phyloP scores from a whole-genome alignment of 2,329 filamentous ascomycete species.

The Diaporthe vexans region DNA sequence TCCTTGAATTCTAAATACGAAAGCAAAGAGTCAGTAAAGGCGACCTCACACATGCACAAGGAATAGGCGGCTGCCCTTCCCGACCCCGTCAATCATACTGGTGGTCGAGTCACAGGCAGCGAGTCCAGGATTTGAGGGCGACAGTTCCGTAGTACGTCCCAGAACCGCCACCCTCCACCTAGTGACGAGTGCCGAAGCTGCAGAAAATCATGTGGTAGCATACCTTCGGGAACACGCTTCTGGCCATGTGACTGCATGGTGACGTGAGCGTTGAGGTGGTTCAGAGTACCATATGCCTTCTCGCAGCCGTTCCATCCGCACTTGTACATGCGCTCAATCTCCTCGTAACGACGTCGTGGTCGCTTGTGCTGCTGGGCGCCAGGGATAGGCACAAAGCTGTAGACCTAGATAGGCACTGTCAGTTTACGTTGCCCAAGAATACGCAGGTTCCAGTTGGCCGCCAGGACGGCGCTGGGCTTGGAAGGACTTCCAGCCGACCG shows the following conservation, averaged over 20 bases:
- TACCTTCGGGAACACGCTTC: constrained; percentile 98
- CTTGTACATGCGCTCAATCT: constrained; percentile 99
- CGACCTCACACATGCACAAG: not conserved
- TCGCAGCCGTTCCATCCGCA: constrained; percentile 99
- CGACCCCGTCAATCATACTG: not conserved
- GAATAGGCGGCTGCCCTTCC: not conserved
- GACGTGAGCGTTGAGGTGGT: constrained; percentile 97
- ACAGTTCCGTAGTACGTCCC: constrained; percentile 43
- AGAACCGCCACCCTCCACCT: not conserved
- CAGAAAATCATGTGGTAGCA: constrained; percentile 50
- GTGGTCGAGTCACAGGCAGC: not conserved
- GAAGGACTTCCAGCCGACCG: not conserved
- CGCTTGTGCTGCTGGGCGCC: constrained; percentile 98
- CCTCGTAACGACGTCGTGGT: constrained; percentile 92
- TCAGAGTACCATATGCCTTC: constrained; percentile 97
- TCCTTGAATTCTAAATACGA: constrained; percentile 90
- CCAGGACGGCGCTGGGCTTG: not conserved
- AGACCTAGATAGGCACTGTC: constrained; percentile 75
- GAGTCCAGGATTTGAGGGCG: too few relatives aligned
- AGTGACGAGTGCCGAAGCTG: not conserved
- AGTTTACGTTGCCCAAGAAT: constrained; percentile 17
- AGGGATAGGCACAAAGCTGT: constrained; percentile 97
- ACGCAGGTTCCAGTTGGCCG: not conserved
- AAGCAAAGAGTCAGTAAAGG: constrained; percentile 46
- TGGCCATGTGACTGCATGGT: constrained; percentile 98